These are phyloP conservation scores for Tetracentron sinense DNA, from an alignment of 164 flowering plant species.

Conservation along the genomic window DNA sequence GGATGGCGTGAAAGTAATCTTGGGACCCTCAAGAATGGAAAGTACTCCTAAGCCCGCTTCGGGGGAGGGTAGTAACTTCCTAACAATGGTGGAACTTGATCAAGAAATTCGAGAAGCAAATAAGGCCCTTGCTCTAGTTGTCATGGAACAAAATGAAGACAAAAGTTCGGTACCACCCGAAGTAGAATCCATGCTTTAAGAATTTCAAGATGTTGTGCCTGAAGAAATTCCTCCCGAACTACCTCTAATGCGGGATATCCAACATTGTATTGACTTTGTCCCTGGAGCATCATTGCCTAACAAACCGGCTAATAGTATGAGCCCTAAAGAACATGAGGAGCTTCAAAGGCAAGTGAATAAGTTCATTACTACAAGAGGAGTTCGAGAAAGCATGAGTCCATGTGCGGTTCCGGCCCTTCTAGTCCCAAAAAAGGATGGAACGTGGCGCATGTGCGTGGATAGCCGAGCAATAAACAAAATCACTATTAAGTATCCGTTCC, in stretches of 20 bases:
- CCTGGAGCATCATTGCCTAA: conserved; percentile 3
- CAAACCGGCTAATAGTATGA: conserved; percentile 5
- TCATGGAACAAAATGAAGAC: background rate
- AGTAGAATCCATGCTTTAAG: background rate
- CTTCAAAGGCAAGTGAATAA: conserved; percentile 4
- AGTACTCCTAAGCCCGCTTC: background rate
- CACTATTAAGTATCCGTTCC: background rate
- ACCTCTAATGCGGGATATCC: conserved; percentile 10
- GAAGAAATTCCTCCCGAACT: background rate
- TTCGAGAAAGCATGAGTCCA: conserved; percentile 4
- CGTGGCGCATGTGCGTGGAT: conserved; percentile 8
- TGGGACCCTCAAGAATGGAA: background rate
- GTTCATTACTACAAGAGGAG: background rate
- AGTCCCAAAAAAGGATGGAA: conserved; percentile 4
- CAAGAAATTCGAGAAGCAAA: background rate
- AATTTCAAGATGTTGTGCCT: conserved; percentile 6
- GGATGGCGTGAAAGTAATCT: background rate
- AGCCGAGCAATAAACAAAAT: conserved; percentile 15
- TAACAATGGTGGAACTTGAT: background rate
- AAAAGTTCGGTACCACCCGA: background rate
- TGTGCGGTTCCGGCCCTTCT: conserved; percentile 8
- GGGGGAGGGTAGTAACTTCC: background rate
- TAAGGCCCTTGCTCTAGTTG: background rate
- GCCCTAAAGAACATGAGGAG: conserved; percentile 7
- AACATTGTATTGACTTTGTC: conserved; percentile 10